Conservation (phyloP, 768 basidiomycete species). For the Phylloporus sp. region DNA sequence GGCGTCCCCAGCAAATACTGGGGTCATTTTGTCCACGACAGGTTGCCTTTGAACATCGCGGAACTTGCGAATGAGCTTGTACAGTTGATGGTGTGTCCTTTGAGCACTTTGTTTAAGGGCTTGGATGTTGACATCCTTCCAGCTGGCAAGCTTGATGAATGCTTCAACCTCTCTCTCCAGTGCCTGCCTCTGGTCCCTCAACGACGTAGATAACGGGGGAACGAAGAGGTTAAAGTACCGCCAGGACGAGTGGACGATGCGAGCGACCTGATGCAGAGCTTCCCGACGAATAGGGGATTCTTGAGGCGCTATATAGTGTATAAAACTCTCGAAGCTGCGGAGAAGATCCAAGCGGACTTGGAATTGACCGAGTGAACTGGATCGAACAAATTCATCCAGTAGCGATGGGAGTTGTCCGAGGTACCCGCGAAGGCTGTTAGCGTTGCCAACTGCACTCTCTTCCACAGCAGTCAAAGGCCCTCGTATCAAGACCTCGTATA, state of each 20-base stretch:
- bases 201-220: slow-evolving; percentile 38
- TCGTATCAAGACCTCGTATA: slow-evolving; percentile 74
- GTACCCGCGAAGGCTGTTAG: slow-evolving; percentile 43
- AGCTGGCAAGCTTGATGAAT: slow-evolving; percentile 93
- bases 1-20: slow-evolving; percentile 31
- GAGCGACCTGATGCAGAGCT: slow-evolving; percentile 46
- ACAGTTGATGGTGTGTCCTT: slow-evolving; percentile 84
- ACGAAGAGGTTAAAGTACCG: slow-evolving; percentile 62
- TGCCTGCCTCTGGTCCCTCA: slow-evolving; percentile 49
- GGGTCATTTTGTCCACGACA: slow-evolving; percentile 38
- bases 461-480: slow-evolving; percentile 50
- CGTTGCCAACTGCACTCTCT: slow-evolving; percentile 31
- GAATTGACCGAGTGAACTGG: slow-evolving; percentile 84
- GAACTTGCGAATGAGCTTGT: slow-evolving; percentile 88
- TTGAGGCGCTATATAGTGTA: slow-evolving; percentile 32
- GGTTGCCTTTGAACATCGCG: slow-evolving; percentile 84
- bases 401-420: slow-evolving; percentile 66
- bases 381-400: slow-evolving; percentile 71
- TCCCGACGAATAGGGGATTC: slow-evolving; percentile 28
- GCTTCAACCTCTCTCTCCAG: slow-evolving; percentile 79
- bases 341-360: slow-evolving; percentile 61
- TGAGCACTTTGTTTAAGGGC: slow-evolving; percentile 90
- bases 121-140: slow-evolving; percentile 96
- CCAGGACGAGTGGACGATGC: slow-evolving; percentile 57
- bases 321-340: slow-evolving; percentile 56